These are phyloP conservation scores for Cladophialophora chaetospira DNA, from an alignment of 2,329 filamentous ascomycete genomes.

Conservation along the genomic window DNA sequence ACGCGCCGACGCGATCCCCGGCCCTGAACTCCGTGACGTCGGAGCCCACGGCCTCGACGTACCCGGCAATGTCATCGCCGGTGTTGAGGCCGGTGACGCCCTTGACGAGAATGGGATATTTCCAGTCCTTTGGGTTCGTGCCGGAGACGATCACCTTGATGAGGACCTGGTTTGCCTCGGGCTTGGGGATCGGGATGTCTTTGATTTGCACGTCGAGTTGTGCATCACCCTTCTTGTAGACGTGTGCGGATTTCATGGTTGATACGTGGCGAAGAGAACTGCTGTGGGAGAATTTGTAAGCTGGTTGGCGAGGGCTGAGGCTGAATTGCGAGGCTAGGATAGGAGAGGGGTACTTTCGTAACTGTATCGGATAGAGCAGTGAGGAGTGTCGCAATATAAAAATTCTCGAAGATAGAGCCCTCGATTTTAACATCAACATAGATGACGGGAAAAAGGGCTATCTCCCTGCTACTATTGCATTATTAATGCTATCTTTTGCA, in stretches of 20 bases:
- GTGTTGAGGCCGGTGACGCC: constrained; percentile 40
- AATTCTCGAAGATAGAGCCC: too few relatives aligned
- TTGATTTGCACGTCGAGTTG: constrained; percentile 31
- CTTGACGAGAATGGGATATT: constrained; percentile 25
- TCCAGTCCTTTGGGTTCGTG: constrained; percentile 56
- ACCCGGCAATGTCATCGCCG: constrained; percentile 57
- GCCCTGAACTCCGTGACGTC: constrained; percentile 57
- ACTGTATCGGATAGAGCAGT: too few relatives aligned
- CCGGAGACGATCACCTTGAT: constrained; percentile 47
- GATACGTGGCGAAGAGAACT: not conserved
- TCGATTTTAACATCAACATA: too few relatives aligned
- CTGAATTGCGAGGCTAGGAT: too few relatives aligned
- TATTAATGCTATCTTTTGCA: constrained; percentile 13
- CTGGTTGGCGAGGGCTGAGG: too few relatives aligned
- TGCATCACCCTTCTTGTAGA: constrained; percentile 11
- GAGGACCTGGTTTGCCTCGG: constrained; percentile 42
- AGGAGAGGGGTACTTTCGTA: too few relatives aligned
- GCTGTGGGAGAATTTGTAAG: not conserved
- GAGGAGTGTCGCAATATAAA: too few relatives aligned
- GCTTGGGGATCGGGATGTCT: constrained; percentile 47
- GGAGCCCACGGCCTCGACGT: constrained; percentile 54
- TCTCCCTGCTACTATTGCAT: too few relatives aligned
- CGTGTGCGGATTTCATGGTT: constrained; percentile 25
- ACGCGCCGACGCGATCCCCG: constrained; percentile 57
- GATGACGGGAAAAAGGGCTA: too few relatives aligned